Evolutionary conservation across 1,139 yeast species (phyloP).

Genomic region (Arxiozyma telluris): DNA sequence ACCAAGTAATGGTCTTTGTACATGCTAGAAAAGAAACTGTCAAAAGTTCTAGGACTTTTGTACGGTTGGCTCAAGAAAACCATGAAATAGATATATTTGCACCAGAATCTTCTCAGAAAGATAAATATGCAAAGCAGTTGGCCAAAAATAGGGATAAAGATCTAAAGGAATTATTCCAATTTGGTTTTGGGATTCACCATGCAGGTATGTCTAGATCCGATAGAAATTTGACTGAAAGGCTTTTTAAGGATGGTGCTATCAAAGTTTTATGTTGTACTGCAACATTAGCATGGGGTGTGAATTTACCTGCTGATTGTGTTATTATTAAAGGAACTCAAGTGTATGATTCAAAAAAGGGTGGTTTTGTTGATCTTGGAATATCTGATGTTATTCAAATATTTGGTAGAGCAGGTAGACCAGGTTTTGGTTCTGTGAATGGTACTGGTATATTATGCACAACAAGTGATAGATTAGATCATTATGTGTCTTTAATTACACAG

Average conservation of each 20-base stretch:
- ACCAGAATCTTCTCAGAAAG: constrained; percentile 37
- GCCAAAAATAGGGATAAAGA: constrained; percentile 70
- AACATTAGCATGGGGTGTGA: constrained; percentile 99
- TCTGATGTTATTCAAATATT: constrained; percentile 96
- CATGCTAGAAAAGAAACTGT: constrained; percentile 92
- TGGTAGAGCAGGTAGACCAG: constrained; percentile 99
- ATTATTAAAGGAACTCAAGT: constrained; percentile 94
- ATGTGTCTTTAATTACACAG: constrained; percentile 76
- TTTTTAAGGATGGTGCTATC: constrained; percentile 79
- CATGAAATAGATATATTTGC: constrained; percentile 54
- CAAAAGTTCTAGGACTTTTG: constrained; percentile 67
- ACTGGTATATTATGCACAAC: constrained; percentile 87
- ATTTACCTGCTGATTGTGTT: constrained; percentile 95
- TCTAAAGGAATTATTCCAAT: constrained; percentile 65
- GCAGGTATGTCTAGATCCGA: constrained; percentile 95
- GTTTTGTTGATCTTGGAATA: constrained; percentile 84
- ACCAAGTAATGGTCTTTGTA: constrained; percentile 94
- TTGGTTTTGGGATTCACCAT: constrained; percentile 91
- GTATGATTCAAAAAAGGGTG: constrained; percentile 91
- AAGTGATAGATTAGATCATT: constrained; percentile 73
- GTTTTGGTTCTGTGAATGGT: constrained; percentile 76
- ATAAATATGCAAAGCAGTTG: constrained; percentile 54
- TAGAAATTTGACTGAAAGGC: constrained; percentile 77
- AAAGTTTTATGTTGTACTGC: constrained; percentile 94
- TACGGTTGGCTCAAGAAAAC: constrained; percentile 55